Evolutionary conservation across 345 rosid species (phyloP).

Genomic region (Sisymbrium irio): DNA sequence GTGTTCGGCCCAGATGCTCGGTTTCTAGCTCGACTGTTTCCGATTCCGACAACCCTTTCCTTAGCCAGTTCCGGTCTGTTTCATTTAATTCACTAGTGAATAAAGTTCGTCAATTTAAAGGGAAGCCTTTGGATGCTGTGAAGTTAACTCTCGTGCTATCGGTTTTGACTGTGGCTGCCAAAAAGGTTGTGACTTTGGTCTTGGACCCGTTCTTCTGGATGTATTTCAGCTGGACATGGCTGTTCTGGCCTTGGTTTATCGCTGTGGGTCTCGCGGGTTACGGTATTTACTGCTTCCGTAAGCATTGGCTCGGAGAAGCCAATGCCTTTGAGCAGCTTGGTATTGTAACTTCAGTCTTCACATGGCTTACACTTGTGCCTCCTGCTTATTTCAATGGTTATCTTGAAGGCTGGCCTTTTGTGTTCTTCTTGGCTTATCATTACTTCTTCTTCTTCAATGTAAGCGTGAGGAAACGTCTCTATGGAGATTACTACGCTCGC

Average conservation of each 20-base stretch:
- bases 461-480: slow-evolving; percentile 66
- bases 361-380: slow-evolving; percentile 89
- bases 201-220: slow-evolving; percentile 82
- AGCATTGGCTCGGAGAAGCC: slow-evolving; percentile 62
- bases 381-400: slow-evolving; percentile 80
- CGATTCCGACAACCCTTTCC: slow-evolving; percentile 39
- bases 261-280: slow-evolving; percentile 57
- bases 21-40: slow-evolving; percentile 40
- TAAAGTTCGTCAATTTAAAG: slow-evolving; percentile 38
- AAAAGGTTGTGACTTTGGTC: slow-evolving; percentile 49
- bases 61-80: slow-evolving; percentile 42
- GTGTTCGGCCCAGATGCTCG: slow-evolving; percentile 47
- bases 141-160: slow-evolving; percentile 61
- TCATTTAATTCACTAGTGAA: slow-evolving; percentile 45
- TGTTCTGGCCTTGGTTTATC: slow-evolving; percentile 90
- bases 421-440: slow-evolving; percentile 81
- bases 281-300: slow-evolving; percentile 60
- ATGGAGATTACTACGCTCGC: slow-evolving; percentile 70
- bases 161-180: slow-evolving; percentile 50
- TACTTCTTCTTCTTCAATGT: slow-evolving; percentile 90
- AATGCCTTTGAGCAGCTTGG: slow-evolving; percentile 73
- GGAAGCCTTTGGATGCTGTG: slow-evolving; percentile 52
- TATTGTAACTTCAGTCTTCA: slow-evolving; percentile 59
- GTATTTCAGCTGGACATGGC: slow-evolving; percentile 92
- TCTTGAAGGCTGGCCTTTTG: slow-evolving; percentile 89